Base-by-base conservation (phyloP, 2,329 filamentous ascomycete genomes). In the Rugonectria rugulosa region DNA sequence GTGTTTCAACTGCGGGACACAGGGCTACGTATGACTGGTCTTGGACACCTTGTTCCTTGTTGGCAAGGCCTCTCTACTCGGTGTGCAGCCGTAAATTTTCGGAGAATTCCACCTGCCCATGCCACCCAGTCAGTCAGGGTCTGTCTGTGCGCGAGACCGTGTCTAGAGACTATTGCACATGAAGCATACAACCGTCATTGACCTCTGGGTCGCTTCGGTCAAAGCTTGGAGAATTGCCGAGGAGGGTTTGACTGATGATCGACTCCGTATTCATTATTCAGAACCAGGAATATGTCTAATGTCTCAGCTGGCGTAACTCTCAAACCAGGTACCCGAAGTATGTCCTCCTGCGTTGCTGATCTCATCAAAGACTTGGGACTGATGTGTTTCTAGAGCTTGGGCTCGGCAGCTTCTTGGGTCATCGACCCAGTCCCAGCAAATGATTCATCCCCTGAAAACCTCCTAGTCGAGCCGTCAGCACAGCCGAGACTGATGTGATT, bases 391-490 rank as follows among this genome's bases (percentile, higher is more conserved):
- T 66, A 75, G 15, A 75, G 62, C 50, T 75, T 75, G 21, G 70
- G 46, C n/a, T 67, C 68, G 24, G 50, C 48, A 32, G 64, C 60
- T 34, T 46, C 58, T 42, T 69, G 71, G 23, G 70, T 70, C 65
- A 75, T 66, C 31, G 71, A 71, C 12, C 69, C 79, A 62, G 71
- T 72, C 8, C 69, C 73, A 23, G 72, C 72, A 56, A 86, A 86
- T 17, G 78, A 77, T 68, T 87, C 84, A 64, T 87, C 83, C 37
- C 83, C 82, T 2, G 79, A 78, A 62, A 87, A 86, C 31, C 57
- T 72, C 73, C 73, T 76, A 50, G 51, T 50, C 31, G 15, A 44
- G 32, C 40, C 36, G 57, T 70, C 44, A 71, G 62, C 48, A 52
- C 34, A 44, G 53, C 32, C 23, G 21, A 43, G 20, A 37, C 41